These are phyloP conservation scores for Phytophthora melonis DNA, from an alignment of 352 stramenopile genomes.

Conservation along the genomic window DNA sequence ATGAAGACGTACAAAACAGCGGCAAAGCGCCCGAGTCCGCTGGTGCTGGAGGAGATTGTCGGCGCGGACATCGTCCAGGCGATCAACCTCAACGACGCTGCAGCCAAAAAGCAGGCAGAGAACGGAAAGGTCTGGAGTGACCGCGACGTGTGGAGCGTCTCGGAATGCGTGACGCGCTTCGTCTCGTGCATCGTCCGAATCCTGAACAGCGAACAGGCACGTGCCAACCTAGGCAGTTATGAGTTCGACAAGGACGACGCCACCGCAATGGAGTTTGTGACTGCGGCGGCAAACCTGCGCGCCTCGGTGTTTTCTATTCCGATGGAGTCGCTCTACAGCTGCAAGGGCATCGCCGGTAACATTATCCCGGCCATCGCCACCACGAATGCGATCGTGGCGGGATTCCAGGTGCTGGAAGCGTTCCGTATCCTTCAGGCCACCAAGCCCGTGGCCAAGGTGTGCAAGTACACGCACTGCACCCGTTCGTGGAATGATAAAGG, in stretches of 20 bases:
- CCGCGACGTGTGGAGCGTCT: conserved; percentile 88
- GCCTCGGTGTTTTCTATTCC: conserved; percentile 85
- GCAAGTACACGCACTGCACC: conserved; percentile 96
- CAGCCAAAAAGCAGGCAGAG: conserved; percentile 31
- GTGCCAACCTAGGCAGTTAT: conserved; percentile 75
- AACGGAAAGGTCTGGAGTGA: conserved; percentile 74
- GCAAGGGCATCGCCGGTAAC: conserved; percentile 99
- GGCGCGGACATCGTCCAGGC: conserved; percentile 50
- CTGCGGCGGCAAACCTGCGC: conserved; percentile 97
- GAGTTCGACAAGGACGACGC: conserved; percentile 99
- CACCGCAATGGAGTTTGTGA: conserved; percentile 98
- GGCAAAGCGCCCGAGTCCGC: conserved; percentile 87
- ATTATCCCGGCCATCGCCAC: conserved; percentile 99
- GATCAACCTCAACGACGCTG: conserved; percentile 40
- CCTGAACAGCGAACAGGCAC: conserved; percentile 60
- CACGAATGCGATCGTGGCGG: conserved; percentile 99
- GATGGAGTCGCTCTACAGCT: conserved; percentile 89
- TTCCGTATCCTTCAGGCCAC: conserved; percentile 83
- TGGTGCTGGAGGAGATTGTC: conserved; percentile 74
- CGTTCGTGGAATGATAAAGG: conserved; percentile 91
- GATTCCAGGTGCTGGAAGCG: conserved; percentile 91
- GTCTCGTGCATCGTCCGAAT: conserved; percentile 70
- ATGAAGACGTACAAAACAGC: conserved; percentile 98
- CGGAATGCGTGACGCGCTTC: conserved; percentile 92
- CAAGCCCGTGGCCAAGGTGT: conserved; percentile 74